These are phyloP conservation scores for Elsinoe arachidis DNA, from an alignment of 2,329 filamentous ascomycete genomes.

Conservation along the genomic window DNA sequence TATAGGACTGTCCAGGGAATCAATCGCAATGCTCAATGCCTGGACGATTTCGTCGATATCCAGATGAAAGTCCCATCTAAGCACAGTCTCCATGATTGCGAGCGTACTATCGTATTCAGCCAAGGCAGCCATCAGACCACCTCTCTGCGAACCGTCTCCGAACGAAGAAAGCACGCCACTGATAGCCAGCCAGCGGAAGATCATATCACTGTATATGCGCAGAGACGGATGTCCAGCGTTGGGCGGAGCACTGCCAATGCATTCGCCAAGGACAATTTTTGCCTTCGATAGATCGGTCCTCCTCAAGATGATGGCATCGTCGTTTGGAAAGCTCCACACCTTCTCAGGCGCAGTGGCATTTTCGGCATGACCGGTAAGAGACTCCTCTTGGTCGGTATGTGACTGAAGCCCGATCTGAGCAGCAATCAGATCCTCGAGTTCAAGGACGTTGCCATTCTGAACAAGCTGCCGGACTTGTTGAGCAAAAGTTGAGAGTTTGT, in stretches of 20 bases:
- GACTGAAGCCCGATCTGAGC: conserved; percentile 18
- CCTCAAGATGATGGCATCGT: conserved; percentile 37
- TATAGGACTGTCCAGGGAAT: conserved; percentile 51
- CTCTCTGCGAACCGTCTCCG: conserved; percentile 18
- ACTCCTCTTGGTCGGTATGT: background rate
- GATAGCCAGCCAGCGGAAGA: conserved; percentile 53
- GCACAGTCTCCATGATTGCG: conserved; percentile 55
- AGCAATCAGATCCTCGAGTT: conserved; percentile 24
- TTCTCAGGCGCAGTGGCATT: conserved; percentile 12
- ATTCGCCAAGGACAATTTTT: conserved; percentile 41
- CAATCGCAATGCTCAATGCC: conserved; percentile 57
- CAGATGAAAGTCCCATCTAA: conserved; percentile 55
- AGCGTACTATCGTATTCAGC: conserved; percentile 60
- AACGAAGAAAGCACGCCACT: conserved; percentile 36
- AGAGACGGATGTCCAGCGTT: background rate
- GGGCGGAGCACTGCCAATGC: conserved; percentile 32
- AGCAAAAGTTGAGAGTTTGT: conserved; percentile 15
- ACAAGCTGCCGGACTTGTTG: conserved; percentile 21
- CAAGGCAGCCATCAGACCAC: conserved; percentile 55
- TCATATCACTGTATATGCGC: conserved; percentile 25
- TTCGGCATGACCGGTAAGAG: conserved; percentile 12
- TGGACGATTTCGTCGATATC: conserved; percentile 58
- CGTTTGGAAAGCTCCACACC: conserved; percentile 37
- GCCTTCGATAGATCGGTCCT: conserved; percentile 58
- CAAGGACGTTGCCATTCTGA: conserved; percentile 19